Base-by-base conservation (phyloP, 192 early-diverging fungal species). In the Oehlia diaphana region DNA sequence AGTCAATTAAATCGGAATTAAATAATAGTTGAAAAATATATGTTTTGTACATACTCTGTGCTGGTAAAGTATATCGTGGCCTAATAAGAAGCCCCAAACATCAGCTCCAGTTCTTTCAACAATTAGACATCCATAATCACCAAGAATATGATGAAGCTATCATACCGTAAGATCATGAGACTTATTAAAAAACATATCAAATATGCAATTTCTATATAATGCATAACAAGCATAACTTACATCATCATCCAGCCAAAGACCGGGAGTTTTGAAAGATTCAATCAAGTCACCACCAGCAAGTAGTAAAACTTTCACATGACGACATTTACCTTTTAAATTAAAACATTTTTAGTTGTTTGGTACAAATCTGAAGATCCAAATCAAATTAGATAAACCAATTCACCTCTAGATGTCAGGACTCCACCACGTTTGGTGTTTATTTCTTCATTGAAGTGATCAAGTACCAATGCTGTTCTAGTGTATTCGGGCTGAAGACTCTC, bases 281-380 rank as follows among this genome's bases (percentile, higher is more conserved):
- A 99, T 98, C 37, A 99, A 85, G 81, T 99, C 98, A 47, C 96
- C 96, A 67, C 98, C 98, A 35, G 98, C 96, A 66, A 99, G 87
- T 33, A 99, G 87, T 90, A 98, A 92, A 63, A 98, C 93, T 73
- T 92, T 90, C 74, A 98, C 93, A 31, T 87, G 85, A 63, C 86
- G 83, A 53, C 83, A 81, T 72, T 80, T 78, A 3, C 90, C 92
- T 94, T 78, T 66, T 33, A 53, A 47, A 35, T 58, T 21, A 26
- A 26, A 66, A 19, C 19, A 10, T n/a, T 26, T 39, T 13, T 74
- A 75, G 23, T 37, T 44, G 28, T 64, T 26, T 61, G 39, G 16
- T 81, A 31, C 21, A 72, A 21, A 65, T 42, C 37, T 9, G 42
- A 39, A 19, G 37, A 47, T 12, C 10, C 4, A 53, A 50, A 23